Base-by-base conservation (phyloP, 164 flowering plant species). In the Santalum album region DNA sequence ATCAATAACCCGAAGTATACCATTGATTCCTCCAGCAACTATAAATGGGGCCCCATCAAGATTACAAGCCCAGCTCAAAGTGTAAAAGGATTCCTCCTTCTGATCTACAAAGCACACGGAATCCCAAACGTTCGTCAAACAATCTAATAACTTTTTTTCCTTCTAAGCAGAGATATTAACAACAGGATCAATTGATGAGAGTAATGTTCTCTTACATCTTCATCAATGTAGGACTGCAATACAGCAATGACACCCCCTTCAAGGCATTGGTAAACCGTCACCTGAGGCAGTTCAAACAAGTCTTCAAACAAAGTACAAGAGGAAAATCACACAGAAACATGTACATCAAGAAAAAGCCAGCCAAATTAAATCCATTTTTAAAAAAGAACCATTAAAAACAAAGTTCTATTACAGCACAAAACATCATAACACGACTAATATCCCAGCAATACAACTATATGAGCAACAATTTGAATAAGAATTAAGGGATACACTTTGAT, bases 21-120 rank as follows among this genome's bases (percentile, higher is more conserved):
- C 99, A 75, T 87, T 83, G 65, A 78, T 74, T 54, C 99, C 99
- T 54, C 95, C 99, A 17, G 97, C 96, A 46, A 85, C 90, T n/a
- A 82, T 54, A 45, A 82, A 71, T 15, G 99, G 88, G 1, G 60
- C 58, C 24, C 92, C 96, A 56, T 83, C 88, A 49, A 70, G 39
- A 67, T 71, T 77, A 59, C 90, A 83, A 1, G 97, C 99, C 99
- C 99, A 92, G 65, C 85, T 84, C 27, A 87, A 78, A 40, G 99
- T 92, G 69, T 89, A 92, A 63, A 92, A 92, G 1, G 96, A 87
- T 68, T 92, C 99, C 43, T 92, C 99, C 82, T 92, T 89, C 97
- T 91, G 91, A 75, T 76, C 74, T 65, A 85, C 53, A 74, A 51
- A 67, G 46, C 50, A 80, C 57, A 69, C 65, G 61, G 55, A 71